phyloP scores from a whole-genome alignment of 2,329 filamentous ascomycete genomes.

The Dothideomycetidae sp. region DNA sequence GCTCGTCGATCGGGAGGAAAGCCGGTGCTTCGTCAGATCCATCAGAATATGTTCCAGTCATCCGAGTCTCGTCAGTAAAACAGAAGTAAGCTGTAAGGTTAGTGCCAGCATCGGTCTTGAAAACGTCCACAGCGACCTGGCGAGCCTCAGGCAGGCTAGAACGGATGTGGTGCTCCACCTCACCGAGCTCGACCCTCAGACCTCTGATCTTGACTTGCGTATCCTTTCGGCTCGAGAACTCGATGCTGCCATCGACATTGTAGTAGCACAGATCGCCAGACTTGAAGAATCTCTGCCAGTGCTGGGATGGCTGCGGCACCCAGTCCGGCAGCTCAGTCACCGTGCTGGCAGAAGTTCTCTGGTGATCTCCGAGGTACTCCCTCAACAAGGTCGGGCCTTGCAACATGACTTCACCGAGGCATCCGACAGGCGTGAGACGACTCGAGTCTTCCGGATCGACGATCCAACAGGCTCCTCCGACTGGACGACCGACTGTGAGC shows the following conservation, averaged over 20 bases:
- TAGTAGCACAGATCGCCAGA: conserved; percentile 66
- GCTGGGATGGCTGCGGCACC: too few species aligned
- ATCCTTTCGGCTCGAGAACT: conserved; percentile 1
- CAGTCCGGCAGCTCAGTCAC: too few species aligned
- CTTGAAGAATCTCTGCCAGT: too few species aligned
- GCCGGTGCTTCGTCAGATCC: background rate
- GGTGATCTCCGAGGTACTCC: conserved; percentile 1
- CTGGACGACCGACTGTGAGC: background rate
- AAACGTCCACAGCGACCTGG: background rate
- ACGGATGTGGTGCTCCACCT: conserved; percentile 26
- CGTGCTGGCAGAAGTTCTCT: too few species aligned
- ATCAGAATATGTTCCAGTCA: background rate
- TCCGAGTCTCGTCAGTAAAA: background rate
- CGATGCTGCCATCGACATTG: conserved; percentile 28
- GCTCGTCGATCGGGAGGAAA: background rate
- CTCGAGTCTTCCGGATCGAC: background rate
- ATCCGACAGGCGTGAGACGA: conserved; percentile 1
- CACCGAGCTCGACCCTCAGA: conserved; percentile 8
- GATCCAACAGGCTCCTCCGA: background rate
- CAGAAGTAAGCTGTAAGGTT: background rate
- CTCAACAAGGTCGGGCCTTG: conserved; percentile 1
- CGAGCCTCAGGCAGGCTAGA: conserved; percentile 26
- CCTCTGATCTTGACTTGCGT: conserved; percentile 9
- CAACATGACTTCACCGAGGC: conserved; percentile 1
- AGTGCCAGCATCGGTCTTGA: background rate